phyloP scores from a whole-genome alignment of 495 filamentous ascomycete genomes.

The Letharia lupina region DNA sequence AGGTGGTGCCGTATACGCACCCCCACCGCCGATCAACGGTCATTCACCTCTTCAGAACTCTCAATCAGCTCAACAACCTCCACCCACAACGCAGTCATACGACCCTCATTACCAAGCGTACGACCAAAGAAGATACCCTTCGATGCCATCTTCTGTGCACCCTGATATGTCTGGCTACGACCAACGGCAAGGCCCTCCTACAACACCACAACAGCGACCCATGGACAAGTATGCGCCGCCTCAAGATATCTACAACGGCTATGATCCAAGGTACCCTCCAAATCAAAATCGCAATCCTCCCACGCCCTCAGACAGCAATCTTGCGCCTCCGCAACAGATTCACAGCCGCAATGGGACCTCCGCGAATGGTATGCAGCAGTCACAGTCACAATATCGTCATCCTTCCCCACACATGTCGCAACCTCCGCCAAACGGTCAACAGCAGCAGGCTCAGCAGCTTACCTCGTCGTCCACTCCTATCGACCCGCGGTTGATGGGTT shows the following conservation, averaged over 20 bases:
- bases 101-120: slow-evolving; percentile 16
- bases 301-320: slow-evolving; percentile 5
- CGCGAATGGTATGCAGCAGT: slow-evolving; percentile 16
- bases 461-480: slow-evolving; percentile 23
- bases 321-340: slow-evolving; percentile 8
- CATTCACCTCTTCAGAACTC: slow-evolving; percentile 23
- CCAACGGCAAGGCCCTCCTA: slow-evolving; percentile 8
- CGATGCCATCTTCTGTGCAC: slow-evolving; percentile 11
- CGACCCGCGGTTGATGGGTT: slow-evolving; percentile 25
- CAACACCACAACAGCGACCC: slow-evolving; percentile 12
- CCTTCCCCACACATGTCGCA: slow-evolving; percentile 18
- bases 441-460: slow-evolving; percentile 16
- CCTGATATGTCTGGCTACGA: slow-evolving; percentile 13
- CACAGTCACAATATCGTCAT: slow-evolving; percentile 14
- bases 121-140: slow-evolving; percentile 17
- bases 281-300: slow-evolving; percentile 11
- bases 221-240: slow-evolving; percentile 16
- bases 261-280: slow-evolving; percentile 15
- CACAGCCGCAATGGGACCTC: slow-evolving; percentile 9
- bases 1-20: slow-evolving; percentile 11
- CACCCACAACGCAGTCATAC: slow-evolving; percentile 17
- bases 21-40: slow-evolving; percentile 19
- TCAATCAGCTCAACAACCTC: slow-evolving; percentile 17
- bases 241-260: slow-evolving; percentile 11
- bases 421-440: slow-evolving; percentile 15